phyloP scores from a whole-genome alignment of 306 rosid genomes.

The Betula pendula region DNA sequence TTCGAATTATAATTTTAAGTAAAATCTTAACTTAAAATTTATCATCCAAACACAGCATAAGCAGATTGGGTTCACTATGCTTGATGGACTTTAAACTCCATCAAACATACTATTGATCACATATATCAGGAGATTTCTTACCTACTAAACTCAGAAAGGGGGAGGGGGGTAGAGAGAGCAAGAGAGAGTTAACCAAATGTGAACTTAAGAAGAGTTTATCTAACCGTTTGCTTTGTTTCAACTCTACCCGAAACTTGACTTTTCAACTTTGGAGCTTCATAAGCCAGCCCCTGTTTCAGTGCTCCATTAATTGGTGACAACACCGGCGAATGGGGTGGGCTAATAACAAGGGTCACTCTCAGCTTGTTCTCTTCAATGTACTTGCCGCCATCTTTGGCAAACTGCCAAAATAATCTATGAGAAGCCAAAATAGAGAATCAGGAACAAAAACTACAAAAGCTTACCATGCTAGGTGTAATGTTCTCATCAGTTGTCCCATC shows the following conservation, averaged over 20 bases:
- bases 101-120: not conserved
- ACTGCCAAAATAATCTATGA: conserved; percentile 48
- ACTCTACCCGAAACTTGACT: conserved; percentile 36
- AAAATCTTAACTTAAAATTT: not conserved
- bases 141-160: conserved; percentile 10
- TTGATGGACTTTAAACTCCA: not conserved
- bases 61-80: not conserved
- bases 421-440: conserved; percentile 18
- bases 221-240: conserved; percentile 50
- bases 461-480: conserved; percentile 73
- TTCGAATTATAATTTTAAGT: not conserved
- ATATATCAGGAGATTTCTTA: conserved; percentile 20
- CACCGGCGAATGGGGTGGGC: conserved; percentile 61
- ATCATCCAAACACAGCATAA: not conserved
- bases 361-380: conserved; percentile 77
- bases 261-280: conserved; percentile 28
- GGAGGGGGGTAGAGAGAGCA: too few relatives aligned
- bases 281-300: conserved; percentile 42
- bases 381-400: conserved; percentile 59
- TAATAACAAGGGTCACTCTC: conserved; percentile 61
- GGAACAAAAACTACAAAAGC: conserved; percentile 34
- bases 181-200: conserved; percentile 5
- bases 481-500: conserved; percentile 58
- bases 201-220: conserved; percentile 33
- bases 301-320: conserved; percentile 56